Evolutionary conservation across 352 stramenopile species (phyloP), one percentile per base, ranked within the genome.

Genomic region (Phytophthora pistaciae): DNA sequence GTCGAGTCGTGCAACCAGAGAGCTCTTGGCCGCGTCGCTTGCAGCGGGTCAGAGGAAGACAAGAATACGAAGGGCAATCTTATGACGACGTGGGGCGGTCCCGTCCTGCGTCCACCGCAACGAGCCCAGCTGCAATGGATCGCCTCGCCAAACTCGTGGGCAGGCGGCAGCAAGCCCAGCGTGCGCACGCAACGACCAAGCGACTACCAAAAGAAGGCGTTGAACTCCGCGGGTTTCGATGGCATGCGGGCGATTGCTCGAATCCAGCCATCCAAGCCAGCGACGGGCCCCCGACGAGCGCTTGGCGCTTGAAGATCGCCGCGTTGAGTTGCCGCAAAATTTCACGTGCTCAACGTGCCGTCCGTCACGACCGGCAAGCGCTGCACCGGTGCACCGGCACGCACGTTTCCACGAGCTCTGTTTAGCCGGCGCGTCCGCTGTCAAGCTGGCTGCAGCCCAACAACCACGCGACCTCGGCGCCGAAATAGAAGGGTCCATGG

Each of bases 171-270:
- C 29, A 55, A 40, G 60, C 29, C 58, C 54, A 63, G 48, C 56
- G 70, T 66, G 54, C 23, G 56, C 49, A 60, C 27, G 56, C 65
- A 64, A 60, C 66, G 56, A 72, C 29, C 66, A 72, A 72, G 58
- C 72, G 67, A 79, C 72, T 79, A 76, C 53, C 64, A 78, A 79
- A 75, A 79, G 63, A 56, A 66, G 40, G 5, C 36, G 29, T 14
- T 59, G 48, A 50, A 14, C 38, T 66, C 8, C n/a, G 23, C 29
- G 36, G 56, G 48, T 61, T 66, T 73, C 53, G 53, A 73, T 68
- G 60, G 25, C 66, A 54, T 69, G 60, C 66, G 64, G 20, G 53
- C 21, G 60, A 46, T 68, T 68, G 63, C 68, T 64, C 60, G 60
- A 64, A 71, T 66, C 61, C 68, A 75, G 56, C 46, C 66, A 66